These are phyloP conservation scores for Pelargonium australe DNA, from an alignment of 441 rosid genomes.

Conservation along the genomic window DNA sequence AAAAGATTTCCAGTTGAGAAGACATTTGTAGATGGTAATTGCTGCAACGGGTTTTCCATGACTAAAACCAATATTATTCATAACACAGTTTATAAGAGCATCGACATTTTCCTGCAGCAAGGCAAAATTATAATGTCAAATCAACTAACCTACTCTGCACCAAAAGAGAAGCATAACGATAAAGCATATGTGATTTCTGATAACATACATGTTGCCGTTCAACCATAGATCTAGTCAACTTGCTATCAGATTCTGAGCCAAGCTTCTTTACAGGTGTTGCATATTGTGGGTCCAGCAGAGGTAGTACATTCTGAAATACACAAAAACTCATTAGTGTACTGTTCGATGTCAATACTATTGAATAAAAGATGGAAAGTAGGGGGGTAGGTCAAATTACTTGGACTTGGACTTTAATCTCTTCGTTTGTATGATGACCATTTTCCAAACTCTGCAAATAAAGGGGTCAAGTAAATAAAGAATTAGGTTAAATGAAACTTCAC, in stretches of 20 bases:
- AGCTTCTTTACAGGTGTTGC: constrained; percentile 50
- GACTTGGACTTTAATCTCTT: constrained; percentile 9
- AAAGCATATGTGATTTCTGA: constrained; percentile 3
- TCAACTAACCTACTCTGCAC: constrained; percentile 12
- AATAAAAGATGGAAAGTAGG: background rate
- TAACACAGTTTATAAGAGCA: constrained; percentile 50
- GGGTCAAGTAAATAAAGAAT: background rate
- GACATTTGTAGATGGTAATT: constrained; percentile 80
- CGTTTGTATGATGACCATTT: constrained; percentile 68
- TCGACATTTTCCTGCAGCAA: constrained; percentile 64
- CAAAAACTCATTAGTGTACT: background rate
- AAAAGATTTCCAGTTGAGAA: constrained; percentile 76
- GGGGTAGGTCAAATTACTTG: constrained; percentile 2
- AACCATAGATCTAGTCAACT: constrained; percentile 55
- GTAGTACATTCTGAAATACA: constrained; percentile 13
- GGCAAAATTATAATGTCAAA: constrained; percentile 18
- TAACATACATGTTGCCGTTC: constrained; percentile 84
- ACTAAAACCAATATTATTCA: constrained; percentile 61
- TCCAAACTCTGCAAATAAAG: constrained; percentile 51
- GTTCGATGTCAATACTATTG: background rate
- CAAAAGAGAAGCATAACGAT: background rate
- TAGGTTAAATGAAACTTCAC: background rate
- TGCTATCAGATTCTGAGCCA: constrained; percentile 72
- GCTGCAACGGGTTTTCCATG: constrained; percentile 81
- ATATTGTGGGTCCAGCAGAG: constrained; percentile 57